Evolutionary conservation across 106 monocot genomes (phyloP).

Genomic region (Dendrobium chrysotoxum): DNA sequence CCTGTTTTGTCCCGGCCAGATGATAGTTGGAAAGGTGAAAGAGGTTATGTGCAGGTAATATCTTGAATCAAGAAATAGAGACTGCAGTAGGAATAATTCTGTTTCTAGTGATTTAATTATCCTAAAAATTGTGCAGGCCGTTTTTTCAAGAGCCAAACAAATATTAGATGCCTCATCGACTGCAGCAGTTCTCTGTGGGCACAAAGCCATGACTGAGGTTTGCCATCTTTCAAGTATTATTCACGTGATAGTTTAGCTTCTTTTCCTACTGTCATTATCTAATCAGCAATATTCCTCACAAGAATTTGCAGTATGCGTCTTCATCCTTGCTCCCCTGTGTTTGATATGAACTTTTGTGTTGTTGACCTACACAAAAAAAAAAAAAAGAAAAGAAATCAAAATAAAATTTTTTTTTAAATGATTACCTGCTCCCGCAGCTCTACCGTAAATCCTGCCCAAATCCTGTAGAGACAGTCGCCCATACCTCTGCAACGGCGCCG

Average conservation of each 20-base stretch:
- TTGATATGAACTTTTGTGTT: neutral
- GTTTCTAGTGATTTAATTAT: neutral
- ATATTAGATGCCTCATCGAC: slow-evolving; percentile 19
- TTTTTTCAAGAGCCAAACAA: slow-evolving; percentile 43
- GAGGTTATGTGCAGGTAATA: slow-evolving; percentile 53
- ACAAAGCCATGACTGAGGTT: slow-evolving; percentile 64
- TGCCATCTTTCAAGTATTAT: slow-evolving; percentile 3
- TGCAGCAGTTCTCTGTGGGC: slow-evolving; percentile 58
- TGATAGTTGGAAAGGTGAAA: slow-evolving; percentile 75
- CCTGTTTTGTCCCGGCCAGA: slow-evolving; percentile 91
- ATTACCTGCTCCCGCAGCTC: no score
- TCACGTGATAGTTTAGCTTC: neutral
- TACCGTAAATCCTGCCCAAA: no score
- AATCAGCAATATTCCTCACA: neutral
- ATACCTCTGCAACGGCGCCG: no score
- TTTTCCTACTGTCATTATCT: neutral
- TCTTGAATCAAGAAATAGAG: neutral
- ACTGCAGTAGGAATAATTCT: neutral
- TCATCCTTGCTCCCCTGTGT: neutral
- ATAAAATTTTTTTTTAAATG: no score
- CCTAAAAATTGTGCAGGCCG: slow-evolving; percentile 30
- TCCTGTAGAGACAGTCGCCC: no score
- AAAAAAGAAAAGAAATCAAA: no score
- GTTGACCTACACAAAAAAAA: no score
- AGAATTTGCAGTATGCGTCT: neutral